phyloP scores from a whole-genome alignment of 345 rosid genomes.

The Firmiana major region DNA sequence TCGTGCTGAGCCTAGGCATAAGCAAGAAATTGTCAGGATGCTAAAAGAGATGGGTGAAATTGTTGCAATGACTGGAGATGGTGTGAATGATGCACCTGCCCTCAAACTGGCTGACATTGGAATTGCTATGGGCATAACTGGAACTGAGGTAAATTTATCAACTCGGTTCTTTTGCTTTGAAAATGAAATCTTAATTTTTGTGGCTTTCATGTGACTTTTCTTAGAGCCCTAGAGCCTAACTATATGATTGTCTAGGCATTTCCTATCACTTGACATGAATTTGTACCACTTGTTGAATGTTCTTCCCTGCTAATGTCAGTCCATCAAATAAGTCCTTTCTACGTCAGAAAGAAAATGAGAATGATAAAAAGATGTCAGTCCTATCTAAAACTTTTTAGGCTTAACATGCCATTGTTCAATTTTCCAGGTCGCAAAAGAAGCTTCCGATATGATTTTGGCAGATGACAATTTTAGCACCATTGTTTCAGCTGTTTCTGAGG shows the following conservation, averaged over 20 bases:
- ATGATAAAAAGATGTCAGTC: not conserved
- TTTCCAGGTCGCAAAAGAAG: constrained; percentile 91
- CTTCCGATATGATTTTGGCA: constrained; percentile 94
- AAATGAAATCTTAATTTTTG: not conserved
- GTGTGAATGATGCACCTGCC: constrained; percentile 98
- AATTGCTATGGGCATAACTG: constrained; percentile 95
- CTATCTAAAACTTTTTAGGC: not conserved
- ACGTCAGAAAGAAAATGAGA: not conserved
- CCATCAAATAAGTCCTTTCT: not conserved
- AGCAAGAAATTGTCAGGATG: constrained; percentile 88
- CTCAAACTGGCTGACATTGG: constrained; percentile 94
- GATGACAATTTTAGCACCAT: constrained; percentile 89
- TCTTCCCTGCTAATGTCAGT: not conserved
- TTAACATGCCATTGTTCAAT: not conserved
- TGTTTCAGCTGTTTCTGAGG: constrained; percentile 85
- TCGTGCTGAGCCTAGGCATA: constrained; percentile 87
- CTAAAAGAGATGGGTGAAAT: constrained; percentile 85
- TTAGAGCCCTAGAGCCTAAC: not conserved
- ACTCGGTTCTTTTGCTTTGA: not conserved
- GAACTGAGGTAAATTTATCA: constrained; percentile 67
- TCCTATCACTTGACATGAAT: not conserved
- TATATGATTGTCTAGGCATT: not conserved
- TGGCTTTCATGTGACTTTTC: not conserved
- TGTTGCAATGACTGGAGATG: constrained; percentile 99
- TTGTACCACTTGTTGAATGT: not conserved